Conservation (phyloP, 2,329 filamentous ascomycete genomes). For the Neofusicoccum laricinum region DNA sequence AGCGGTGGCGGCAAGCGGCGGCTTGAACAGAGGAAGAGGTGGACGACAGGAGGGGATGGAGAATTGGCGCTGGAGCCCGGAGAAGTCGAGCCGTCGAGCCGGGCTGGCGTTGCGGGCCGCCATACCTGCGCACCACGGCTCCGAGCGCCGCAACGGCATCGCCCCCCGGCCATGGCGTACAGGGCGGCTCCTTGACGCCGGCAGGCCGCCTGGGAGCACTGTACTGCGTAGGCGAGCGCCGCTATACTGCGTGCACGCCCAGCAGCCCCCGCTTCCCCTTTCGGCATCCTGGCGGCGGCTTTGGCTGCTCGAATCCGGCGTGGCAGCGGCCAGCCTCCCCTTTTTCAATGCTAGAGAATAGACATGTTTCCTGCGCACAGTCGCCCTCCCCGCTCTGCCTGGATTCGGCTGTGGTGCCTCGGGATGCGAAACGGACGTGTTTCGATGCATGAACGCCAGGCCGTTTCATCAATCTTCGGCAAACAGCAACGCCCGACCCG, state of each 20-base stretch:
- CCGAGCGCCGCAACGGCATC: not conserved
- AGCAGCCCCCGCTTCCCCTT: not conserved
- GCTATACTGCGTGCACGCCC: too few relatives aligned
- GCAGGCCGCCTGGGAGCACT: not conserved
- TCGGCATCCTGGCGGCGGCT: not conserved
- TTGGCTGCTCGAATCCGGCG: not conserved
- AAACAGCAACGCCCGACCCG: not conserved
- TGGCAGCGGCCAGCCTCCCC: not conserved
- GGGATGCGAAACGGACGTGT: slow-evolving; percentile 8
- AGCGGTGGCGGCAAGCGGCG: slow-evolving; percentile 44
- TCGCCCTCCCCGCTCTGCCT: not conserved
- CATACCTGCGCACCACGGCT: not conserved
- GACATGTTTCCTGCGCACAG: not conserved
- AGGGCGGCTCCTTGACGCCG: not conserved
- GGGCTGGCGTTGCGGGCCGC: slow-evolving; percentile 6
- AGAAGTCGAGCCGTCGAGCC: slow-evolving; percentile 7
- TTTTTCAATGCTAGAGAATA: slow-evolving; percentile 6
- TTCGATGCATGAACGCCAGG: slow-evolving; percentile 14
- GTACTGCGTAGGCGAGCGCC: not conserved
- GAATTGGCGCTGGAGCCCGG: not conserved
- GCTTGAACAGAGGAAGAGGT: not conserved
- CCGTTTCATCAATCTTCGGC: slow-evolving; percentile 13
- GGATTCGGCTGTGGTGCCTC: not conserved
- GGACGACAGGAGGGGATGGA: not conserved
- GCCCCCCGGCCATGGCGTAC: not conserved